Base-by-base conservation (phyloP, 345 rosid genomes). In the Nasturtium officinale region DNA sequence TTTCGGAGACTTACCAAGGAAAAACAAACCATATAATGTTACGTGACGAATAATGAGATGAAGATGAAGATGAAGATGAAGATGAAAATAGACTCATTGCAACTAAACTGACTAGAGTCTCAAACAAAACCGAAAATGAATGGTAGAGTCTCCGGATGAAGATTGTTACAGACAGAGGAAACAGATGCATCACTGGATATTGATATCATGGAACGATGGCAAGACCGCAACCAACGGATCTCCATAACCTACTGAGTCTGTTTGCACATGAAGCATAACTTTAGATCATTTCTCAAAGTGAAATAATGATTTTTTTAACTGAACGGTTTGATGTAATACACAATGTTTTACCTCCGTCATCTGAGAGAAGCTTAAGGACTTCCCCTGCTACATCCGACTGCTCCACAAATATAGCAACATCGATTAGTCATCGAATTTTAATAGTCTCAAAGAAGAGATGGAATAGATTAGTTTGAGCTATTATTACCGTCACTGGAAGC, bases 381-480 rank as follows among this genome's bases (percentile, higher is more conserved):
- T 90, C 93, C 45, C 97, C 99, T 62, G 90, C 91, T 48, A 84
- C 90, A 80, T 87, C 91, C 1, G 99, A 87, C 99, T 95, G 96
- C 71, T 83, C 84, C 81, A 66, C 18, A 48, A 26, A 78, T 67
- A 45, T 70, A 40, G 70, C 16, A 72, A 32, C 13, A 51, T 43
- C 23, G 5, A 48, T 63, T 37, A 62, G 60, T 45, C 48, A 5
- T 47, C 23, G 5, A 7, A 9, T 46, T n/a, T 5, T 1, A 20
- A 30, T 60, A 33, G 52, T 46, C 50, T 26, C 46, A 61, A 53
- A 9, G 42, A 62, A 61, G 52, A 52, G 33, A 77, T 65, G 61
- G 33, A 53, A 53, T 54, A 18, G 4, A 38, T 16, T 64, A 20
- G 18, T 13, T 28, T 32, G 9, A 69, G 68, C 47, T 83, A 68